Evolutionary conservation across 192 early-diverging fungal species (phyloP).

Genomic region (Linnemannia hyalina): DNA sequence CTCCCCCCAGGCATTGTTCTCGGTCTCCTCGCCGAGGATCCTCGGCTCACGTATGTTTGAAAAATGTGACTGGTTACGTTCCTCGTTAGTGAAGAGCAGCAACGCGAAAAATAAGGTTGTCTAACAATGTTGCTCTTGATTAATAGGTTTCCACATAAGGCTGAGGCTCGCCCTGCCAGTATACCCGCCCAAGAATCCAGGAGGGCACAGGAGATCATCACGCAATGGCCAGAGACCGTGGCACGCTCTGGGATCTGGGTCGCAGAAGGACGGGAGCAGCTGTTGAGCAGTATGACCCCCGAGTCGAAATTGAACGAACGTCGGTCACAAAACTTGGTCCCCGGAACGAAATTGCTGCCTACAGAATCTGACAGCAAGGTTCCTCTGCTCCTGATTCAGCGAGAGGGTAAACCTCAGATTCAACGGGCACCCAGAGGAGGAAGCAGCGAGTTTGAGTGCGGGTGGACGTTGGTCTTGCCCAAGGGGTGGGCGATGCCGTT

Average conservation of each 20-base stretch:
- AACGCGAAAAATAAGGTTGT: background rate
- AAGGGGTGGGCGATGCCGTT: slow-evolving; percentile 87
- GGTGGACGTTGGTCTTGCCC: slow-evolving; percentile 88
- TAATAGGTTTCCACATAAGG: slow-evolving; percentile 69
- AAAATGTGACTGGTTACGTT: background rate
- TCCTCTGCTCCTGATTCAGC: slow-evolving; percentile 87
- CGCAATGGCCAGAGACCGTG: slow-evolving; percentile 70
- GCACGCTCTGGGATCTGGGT: slow-evolving; percentile 73
- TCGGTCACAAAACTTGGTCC: slow-evolving; percentile 70
- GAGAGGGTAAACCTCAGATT: slow-evolving; percentile 60
- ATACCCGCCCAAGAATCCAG: slow-evolving; percentile 49
- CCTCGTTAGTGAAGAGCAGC: background rate
- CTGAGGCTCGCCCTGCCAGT: slow-evolving; percentile 44
- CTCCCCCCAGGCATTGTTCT: slow-evolving; percentile 86
- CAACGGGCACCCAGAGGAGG: slow-evolving; percentile 32
- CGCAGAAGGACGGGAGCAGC: slow-evolving; percentile 50
- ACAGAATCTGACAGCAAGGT: slow-evolving; percentile 71
- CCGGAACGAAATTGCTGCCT: slow-evolving; percentile 75
- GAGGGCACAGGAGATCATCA: slow-evolving; percentile 57
- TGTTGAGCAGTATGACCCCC: slow-evolving; percentile 43
- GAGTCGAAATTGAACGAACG: slow-evolving; percentile 51
- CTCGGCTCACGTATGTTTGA: slow-evolving; percentile 75
- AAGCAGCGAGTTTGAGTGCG: slow-evolving; percentile 68
- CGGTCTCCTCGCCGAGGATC: slow-evolving; percentile 86
- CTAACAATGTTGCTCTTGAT: background rate